Percentiles rank a stretch among this genome's conserved stretches.
These are phyloP conservation scores for Colletotrichum kahawae DNA, from an alignment of 2,329 filamentous ascomycete genomes.

Conservation along the genomic window DNA sequence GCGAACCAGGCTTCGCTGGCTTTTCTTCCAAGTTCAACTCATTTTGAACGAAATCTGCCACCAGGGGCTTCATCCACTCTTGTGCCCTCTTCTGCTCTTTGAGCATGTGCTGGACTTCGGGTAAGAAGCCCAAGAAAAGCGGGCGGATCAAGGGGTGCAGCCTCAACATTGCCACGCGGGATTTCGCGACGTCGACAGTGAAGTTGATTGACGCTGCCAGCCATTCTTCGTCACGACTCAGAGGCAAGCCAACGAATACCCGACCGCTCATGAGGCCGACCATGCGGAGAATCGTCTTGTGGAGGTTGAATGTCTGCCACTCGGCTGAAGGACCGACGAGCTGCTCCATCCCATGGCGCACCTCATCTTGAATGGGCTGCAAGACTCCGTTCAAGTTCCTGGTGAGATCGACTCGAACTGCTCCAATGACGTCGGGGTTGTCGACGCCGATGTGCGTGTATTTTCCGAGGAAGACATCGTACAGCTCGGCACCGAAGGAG, in stretches of 20 bases:
- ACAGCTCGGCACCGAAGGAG: conserved; percentile 11
- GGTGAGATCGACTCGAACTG: conserved; percentile 18
- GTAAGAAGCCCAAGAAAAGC: background rate
- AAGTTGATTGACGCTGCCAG: conserved; percentile 30
- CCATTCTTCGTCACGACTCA: conserved; percentile 32
- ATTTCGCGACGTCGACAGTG: conserved; percentile 23
- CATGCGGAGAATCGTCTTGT: conserved; percentile 27
- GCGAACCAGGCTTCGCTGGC: conserved; percentile 34
- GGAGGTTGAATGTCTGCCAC: conserved; percentile 26
- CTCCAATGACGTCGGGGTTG: background rate
- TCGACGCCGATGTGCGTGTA: conserved; percentile 20
- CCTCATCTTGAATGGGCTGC: conserved; percentile 15
- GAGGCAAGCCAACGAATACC: conserved; percentile 32
- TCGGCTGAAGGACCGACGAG: background rate
- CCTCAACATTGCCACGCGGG: background rate
- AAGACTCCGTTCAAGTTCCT: background rate
- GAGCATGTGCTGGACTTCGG: background rate
- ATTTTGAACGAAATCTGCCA: background rate
- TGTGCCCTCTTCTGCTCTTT: background rate
- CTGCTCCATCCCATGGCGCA: background rate
- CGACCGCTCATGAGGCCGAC: conserved; percentile 31
- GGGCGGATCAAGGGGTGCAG: conserved; percentile 6
- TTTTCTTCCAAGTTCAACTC: background rate
- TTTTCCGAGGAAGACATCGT: conserved; percentile 22
- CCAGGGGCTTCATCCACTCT: conserved; percentile 6